These are phyloP conservation scores for Haberlea rhodopensis DNA, from an alignment of 257 asterid species.

Conservation along the genomic window DNA sequence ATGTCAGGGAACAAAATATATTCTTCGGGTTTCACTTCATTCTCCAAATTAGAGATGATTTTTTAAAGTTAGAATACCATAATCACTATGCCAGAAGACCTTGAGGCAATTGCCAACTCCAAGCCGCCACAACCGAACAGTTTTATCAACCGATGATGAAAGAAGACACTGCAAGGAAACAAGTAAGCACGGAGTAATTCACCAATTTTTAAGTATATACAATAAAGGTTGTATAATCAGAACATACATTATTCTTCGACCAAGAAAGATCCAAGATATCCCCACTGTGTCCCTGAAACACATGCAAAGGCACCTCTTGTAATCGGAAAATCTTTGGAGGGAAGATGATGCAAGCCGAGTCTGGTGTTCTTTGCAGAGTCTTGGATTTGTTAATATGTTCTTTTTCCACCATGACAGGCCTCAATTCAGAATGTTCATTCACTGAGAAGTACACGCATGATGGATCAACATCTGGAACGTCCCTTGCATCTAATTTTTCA, in stretches of 20 bases:
- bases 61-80: constrained; percentile 42
- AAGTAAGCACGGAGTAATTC: background rate
- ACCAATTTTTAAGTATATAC: constrained; percentile 4
- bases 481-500: constrained; percentile 55
- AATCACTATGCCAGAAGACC: constrained; percentile 73
- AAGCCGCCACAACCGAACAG: constrained; percentile 88
- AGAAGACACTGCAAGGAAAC: constrained; percentile 65
- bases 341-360: constrained; percentile 75
- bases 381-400: constrained; percentile 42
- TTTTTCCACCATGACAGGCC: constrained; percentile 54
- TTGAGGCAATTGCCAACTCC: constrained; percentile 69
- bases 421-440: constrained; percentile 63
- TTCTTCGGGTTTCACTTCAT: background rate
- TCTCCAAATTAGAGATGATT: constrained; percentile 7
- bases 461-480: constrained; percentile 69
- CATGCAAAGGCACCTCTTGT: constrained; percentile 70
- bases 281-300: constrained; percentile 62
- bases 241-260: constrained; percentile 77
- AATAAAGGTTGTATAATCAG: constrained; percentile 9
- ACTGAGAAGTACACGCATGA: constrained; percentile 79
- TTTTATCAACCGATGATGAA: constrained; percentile 82
- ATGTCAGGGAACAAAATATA: constrained; percentile 3
- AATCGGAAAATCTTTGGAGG: constrained; percentile 78
- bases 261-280: constrained; percentile 83
- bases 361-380: constrained; percentile 46